Base-by-base conservation (phyloP, 805 yeast genomes). In the Trichomonascus vanleenenianus region DNA sequence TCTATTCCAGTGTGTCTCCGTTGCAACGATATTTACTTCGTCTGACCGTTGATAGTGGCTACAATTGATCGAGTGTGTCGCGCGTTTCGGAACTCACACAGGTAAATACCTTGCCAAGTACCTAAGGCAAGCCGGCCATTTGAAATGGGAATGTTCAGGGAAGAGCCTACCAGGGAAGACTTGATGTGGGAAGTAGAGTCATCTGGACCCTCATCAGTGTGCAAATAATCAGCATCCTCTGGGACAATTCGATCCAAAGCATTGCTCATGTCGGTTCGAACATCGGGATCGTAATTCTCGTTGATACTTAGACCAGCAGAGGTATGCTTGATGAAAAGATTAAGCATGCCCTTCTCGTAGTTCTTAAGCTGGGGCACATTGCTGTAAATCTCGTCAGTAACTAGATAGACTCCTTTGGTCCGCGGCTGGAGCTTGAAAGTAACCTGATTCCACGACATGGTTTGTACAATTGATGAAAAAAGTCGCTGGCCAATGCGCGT, bases 111-210 rank as follows among this genome's bases (percentile, higher is more conserved):
- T 59, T 85, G 94, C 94, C 94, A 85, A 0, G 93, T 85, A 1
- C 94, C 94, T 0, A 81, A 71, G 1, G 80, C 81, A 45, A 85
- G 64, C 30, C 68, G 60, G 1, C 94, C 94, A 55, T 83, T 75
- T 18, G 71, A 59, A 41, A 85, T 83, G 1, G 94, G 94, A 37
- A 85, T 76, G 2, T 76, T 68, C 22, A 85, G 64, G 2, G 78
- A 70, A 6, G 78, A 81, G 15, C 94, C 93, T 8, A 81, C 72
- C 40, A 76, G 43, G 1, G 59, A 47, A 15, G 83, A 71, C 58
- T 83, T 80, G 43, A 80, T 79, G 61, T 85, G 94, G 0, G 89
- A 84, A 1, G 91, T 85, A 88, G 84, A 81, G 59, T 85, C 94
- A 59, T 85, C 94, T 2, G 84, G 58, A 14, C 72, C 94, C 62